Conservation (phyloP, 164 flowering plant genomes). For the Akebia trifoliata region DNA sequence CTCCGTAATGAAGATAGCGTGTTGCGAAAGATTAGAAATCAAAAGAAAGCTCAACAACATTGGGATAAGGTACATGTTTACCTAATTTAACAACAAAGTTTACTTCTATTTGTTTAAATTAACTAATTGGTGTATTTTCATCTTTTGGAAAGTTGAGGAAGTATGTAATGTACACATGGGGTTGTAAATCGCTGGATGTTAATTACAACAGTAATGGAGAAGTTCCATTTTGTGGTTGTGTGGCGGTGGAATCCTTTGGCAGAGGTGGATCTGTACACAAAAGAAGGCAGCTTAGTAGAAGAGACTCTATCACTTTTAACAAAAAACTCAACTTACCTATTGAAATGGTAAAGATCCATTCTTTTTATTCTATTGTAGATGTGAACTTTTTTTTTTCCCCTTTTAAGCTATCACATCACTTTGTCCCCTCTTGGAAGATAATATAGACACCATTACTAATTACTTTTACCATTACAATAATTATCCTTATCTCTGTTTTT, state of each 20-base stretch:
- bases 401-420: background rate
- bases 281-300: constrained; percentile 22
- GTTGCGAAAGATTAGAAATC: constrained; percentile 59
- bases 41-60: constrained; percentile 61
- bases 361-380: background rate
- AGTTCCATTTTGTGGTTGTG: constrained; percentile 25
- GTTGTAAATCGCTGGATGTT: constrained; percentile 40
- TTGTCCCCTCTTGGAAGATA: background rate
- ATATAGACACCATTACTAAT: too few relatives aligned
- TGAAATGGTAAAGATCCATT: constrained; percentile 35
- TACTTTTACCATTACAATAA: background rate
- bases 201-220: constrained; percentile 16
- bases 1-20: constrained; percentile 75
- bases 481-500: background rate
- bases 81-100: background rate
- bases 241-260: constrained; percentile 21
- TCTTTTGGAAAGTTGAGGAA: constrained; percentile 61
- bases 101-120: background rate
- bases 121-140: constrained; percentile 14
- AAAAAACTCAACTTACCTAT: constrained; percentile 20
- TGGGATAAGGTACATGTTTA: constrained; percentile 71
- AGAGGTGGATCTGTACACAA: constrained; percentile 32
- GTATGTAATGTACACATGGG: constrained; percentile 86
- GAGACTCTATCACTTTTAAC: constrained; percentile 32
- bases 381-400: background rate